A percentile compares a stretch with the other conserved stretches of the same genome.
phyloP scores from a whole-genome alignment of 139 green algal genomes.

The Pseudopediastrum boryanum region DNA sequence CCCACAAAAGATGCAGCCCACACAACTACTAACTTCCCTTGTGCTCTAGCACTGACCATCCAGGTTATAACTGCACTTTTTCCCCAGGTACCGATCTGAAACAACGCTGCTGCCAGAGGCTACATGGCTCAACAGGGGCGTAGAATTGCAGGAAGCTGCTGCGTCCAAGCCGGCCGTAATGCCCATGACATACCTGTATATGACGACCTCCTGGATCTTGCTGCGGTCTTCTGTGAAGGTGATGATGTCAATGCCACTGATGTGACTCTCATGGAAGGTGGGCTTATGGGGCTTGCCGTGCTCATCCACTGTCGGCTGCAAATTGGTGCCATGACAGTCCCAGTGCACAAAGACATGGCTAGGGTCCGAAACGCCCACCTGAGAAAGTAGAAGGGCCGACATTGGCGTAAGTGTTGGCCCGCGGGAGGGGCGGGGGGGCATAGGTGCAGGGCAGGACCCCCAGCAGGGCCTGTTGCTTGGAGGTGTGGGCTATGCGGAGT shows the following conservation, averaged over 20 bases:
- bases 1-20: no score
- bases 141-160: no score
- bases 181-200: slow-evolving; percentile 21
- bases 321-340: slow-evolving; percentile 28
- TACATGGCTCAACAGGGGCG: no score
- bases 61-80: no score
- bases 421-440: no score
- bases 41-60: no score
- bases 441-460: no score
- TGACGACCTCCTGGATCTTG: slow-evolving; percentile 9
- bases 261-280: slow-evolving; percentile 33
- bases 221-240: slow-evolving; percentile 33
- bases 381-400: not conserved
- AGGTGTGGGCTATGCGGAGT: no score
- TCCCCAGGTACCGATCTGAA: no score
- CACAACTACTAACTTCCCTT: no score
- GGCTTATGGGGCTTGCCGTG: slow-evolving; percentile 24
- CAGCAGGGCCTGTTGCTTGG: no score
- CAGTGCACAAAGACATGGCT: slow-evolving; percentile 35
- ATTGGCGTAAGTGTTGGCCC: not conserved
- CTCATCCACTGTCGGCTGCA: slow-evolving; percentile 23
- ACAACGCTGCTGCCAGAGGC: no score
- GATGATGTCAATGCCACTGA: slow-evolving; percentile 39
- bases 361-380: slow-evolving; percentile 29
- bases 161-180: not conserved